Conservation (phyloP, 1,284 basidiomycete species). For the Peniophora sp. region DNA sequence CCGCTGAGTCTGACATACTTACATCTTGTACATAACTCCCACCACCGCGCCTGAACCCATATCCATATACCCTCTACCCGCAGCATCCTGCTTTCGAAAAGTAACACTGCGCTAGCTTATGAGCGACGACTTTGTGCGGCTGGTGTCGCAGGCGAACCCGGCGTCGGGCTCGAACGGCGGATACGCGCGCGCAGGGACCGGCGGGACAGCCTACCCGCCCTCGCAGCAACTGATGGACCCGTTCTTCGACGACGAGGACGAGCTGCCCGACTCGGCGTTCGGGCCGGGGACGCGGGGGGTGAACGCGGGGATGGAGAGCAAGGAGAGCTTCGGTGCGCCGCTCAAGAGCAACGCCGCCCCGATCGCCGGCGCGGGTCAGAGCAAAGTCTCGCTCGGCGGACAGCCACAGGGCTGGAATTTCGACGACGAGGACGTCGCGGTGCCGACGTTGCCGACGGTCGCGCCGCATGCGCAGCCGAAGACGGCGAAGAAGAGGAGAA, state of each 20-base stretch:
- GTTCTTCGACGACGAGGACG: constrained; percentile 78
- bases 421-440: constrained; percentile 48
- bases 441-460: constrained; percentile 32
- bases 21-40: too few relatives aligned
- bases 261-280: constrained; percentile 57
- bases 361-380: constrained; percentile 45
- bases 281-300: constrained; percentile 22
- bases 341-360: constrained; percentile 48
- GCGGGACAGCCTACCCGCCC: constrained; percentile 51
- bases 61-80: too few relatives aligned
- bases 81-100: too few relatives aligned
- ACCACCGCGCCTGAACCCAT: too few relatives aligned
- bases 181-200: constrained; percentile 48
- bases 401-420: constrained; percentile 65
- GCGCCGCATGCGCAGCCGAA: constrained; percentile 8
- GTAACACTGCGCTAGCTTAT: too few relatives aligned
- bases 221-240: constrained; percentile 53
- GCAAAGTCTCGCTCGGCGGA: constrained; percentile 33
- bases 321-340: constrained; percentile 56
- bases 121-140: constrained; percentile 68
- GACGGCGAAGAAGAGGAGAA: constrained; percentile 20
- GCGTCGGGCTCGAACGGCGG: constrained; percentile 31
- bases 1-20: too few relatives aligned
- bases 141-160: constrained; percentile 68
- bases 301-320: constrained; percentile 53